These are phyloP conservation scores for Hanseniaspora sp. DNA, from an alignment of 1,139 yeast genomes.

Conservation along the genomic window DNA sequence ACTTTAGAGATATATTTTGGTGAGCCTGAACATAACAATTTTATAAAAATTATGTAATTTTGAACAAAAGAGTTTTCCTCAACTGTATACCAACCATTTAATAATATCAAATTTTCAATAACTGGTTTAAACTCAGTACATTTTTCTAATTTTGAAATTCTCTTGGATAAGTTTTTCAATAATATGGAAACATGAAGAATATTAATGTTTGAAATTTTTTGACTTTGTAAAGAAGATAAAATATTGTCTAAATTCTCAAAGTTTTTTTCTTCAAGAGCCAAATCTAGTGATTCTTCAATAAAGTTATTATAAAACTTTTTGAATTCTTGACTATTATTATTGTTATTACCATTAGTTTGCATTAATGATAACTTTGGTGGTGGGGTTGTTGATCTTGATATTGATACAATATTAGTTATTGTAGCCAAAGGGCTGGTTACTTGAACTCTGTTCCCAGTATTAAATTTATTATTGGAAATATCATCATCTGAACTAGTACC, in stretches of 20 bases:
- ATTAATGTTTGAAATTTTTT: conserved; percentile 6
- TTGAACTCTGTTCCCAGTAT: not conserved
- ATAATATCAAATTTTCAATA: conserved; percentile 40
- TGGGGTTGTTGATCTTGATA: conserved; percentile 13
- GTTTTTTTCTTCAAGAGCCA: conserved; percentile 6
- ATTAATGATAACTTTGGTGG: conserved; percentile 4
- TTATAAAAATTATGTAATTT: conserved; percentile 56
- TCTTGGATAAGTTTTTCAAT: conserved; percentile 39
- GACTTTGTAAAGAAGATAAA: conserved; percentile 1
- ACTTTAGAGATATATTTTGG: conserved; percentile 87
- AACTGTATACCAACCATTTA: conserved; percentile 49
- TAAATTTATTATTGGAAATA: not conserved
- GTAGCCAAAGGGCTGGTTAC: conserved; percentile 12
- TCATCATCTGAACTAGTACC: conserved; percentile 13
- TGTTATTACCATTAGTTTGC: not conserved
- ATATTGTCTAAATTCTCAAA: not conserved
- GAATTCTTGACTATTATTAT: not conserved
- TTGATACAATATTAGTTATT: not conserved
- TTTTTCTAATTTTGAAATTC: conserved; percentile 43
- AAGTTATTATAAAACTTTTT: conserved; percentile 9
- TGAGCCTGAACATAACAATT: conserved; percentile 68
- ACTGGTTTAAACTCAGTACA: conserved; percentile 35
- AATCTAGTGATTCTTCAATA: conserved; percentile 1
- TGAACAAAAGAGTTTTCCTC: conserved; percentile 33
- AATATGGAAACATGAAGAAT: conserved; percentile 26